Conservation (phyloP, 2,329 filamentous ascomycete species). For the Keithomyces neogunnii region DNA sequence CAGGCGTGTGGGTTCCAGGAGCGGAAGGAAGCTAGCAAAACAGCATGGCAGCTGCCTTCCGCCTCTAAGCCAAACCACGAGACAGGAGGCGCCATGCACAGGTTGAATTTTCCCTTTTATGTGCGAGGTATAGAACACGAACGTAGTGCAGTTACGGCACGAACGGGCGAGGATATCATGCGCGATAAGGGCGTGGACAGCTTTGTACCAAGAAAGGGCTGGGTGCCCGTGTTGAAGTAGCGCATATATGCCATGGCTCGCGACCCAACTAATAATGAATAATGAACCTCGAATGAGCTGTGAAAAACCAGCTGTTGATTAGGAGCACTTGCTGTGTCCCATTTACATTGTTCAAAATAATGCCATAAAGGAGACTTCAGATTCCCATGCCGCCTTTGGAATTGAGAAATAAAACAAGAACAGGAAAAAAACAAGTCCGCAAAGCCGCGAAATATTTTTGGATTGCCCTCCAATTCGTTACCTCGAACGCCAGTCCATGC, state of each 20-base stretch:
- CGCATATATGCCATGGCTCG: background rate
- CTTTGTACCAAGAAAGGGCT: conserved; percentile 51
- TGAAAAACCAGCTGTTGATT: no score
- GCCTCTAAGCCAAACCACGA: background rate
- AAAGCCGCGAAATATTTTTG: background rate
- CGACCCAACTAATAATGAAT: background rate
- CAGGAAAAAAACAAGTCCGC: background rate
- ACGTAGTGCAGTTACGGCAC: conserved; percentile 58
- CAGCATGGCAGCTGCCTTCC: conserved; percentile 6
- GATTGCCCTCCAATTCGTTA: conserved; percentile 8
- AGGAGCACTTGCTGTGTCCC: no score
- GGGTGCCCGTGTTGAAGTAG: conserved; percentile 39
- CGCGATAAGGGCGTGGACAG: conserved; percentile 49
- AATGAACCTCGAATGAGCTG: background rate
- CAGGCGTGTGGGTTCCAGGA: conserved; percentile 47
- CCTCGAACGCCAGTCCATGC: conserved; percentile 21
- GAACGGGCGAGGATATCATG: conserved; percentile 50
- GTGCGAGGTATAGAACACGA: conserved; percentile 53
- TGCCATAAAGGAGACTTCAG: background rate
- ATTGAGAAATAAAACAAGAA: background rate
- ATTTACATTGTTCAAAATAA: background rate
- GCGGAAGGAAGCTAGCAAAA: conserved; percentile 15
- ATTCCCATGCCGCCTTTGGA: background rate
- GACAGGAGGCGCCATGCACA: conserved; percentile 5
- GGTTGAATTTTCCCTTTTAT: conserved; percentile 48